A percentile compares a stretch with the other conserved stretches of the same genome.
phyloP scores from a whole-genome alignment of 2,329 filamentous ascomycete species.

The Nemania diffusa region DNA sequence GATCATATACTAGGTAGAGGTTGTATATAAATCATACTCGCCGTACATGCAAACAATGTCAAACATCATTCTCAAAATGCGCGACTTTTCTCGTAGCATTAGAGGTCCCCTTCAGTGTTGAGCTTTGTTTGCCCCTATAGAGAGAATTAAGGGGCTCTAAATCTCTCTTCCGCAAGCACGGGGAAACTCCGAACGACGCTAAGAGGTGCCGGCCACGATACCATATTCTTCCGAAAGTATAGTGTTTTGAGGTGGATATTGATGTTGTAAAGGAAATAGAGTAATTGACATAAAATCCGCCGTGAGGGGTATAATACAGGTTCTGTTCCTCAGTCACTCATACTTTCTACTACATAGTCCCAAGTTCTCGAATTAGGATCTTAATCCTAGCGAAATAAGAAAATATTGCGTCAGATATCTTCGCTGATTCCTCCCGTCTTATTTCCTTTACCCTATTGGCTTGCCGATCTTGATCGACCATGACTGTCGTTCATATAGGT shows the following conservation, averaged over 20 bases:
- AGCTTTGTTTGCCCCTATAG: neutral
- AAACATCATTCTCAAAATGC: neutral
- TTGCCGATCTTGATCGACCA: neutral
- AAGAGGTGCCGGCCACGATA: neutral
- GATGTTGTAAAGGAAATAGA: neutral
- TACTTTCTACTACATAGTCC: neutral
- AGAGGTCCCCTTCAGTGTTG: neutral
- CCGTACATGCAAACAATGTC: neutral
- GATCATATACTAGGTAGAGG: neutral
- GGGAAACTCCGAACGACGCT: conserved; percentile 24
- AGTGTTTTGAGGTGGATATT: neutral
- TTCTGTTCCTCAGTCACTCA: neutral
- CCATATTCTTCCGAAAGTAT: neutral
- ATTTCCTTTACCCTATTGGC: neutral
- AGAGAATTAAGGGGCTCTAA: neutral
- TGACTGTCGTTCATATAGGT: conserved; percentile 31
- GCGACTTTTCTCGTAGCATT: neutral
- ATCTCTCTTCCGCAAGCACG: neutral
- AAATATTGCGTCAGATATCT: neutral
- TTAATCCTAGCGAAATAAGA: neutral
- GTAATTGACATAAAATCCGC: neutral
- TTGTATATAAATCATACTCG: neutral
- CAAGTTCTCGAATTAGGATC: neutral
- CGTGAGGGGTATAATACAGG: neutral
- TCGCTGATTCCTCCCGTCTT: neutral